Percentiles rank a stretch among this genome's conserved stretches.
These are phyloP conservation scores for Ambispora gerdemannii DNA, from an alignment of 192 early-diverging fungal genomes.

Conservation along the genomic window DNA sequence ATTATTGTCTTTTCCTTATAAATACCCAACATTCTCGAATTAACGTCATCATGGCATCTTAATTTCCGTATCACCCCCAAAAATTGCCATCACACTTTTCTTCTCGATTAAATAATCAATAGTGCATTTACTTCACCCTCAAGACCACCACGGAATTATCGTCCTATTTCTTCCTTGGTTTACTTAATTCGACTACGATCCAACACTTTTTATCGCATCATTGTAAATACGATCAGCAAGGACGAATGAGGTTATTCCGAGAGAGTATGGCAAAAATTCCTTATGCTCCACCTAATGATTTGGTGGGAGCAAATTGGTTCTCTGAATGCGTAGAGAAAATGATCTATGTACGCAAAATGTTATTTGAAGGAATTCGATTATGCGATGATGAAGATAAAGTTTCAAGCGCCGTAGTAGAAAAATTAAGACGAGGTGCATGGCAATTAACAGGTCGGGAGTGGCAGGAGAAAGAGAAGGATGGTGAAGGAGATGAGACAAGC, in stretches of 20 bases:
- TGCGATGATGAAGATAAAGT: constrained; percentile 36
- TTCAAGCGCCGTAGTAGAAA: constrained; percentile 32
- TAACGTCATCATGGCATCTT: background rate
- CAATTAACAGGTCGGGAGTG: constrained; percentile 9
- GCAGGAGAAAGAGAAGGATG: constrained; percentile 15
- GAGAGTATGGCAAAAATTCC: constrained; percentile 61
- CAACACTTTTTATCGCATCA: constrained; percentile 46
- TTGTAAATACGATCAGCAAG: constrained; percentile 58
- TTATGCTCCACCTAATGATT: constrained; percentile 27
- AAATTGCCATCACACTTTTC: no score
- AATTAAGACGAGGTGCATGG: constrained; percentile 15
- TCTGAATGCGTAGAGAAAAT: constrained; percentile 5
- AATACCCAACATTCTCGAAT: background rate
- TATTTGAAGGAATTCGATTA: constrained; percentile 13
- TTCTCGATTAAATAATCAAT: background rate
- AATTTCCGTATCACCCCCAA: no score
- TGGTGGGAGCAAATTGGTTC: background rate
- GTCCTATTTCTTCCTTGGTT: constrained; percentile 43
- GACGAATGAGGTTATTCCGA: constrained; percentile 52
- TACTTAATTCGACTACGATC: constrained; percentile 51
- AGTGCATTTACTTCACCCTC: constrained; percentile 55
- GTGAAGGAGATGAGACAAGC: constrained; percentile 6
- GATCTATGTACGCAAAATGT: constrained; percentile 16
- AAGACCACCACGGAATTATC: constrained; percentile 24
- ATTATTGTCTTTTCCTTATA: background rate